Evolutionary conservation across 768 basidiomycete species (phyloP).

Genomic region (Suillus occidentalis): DNA sequence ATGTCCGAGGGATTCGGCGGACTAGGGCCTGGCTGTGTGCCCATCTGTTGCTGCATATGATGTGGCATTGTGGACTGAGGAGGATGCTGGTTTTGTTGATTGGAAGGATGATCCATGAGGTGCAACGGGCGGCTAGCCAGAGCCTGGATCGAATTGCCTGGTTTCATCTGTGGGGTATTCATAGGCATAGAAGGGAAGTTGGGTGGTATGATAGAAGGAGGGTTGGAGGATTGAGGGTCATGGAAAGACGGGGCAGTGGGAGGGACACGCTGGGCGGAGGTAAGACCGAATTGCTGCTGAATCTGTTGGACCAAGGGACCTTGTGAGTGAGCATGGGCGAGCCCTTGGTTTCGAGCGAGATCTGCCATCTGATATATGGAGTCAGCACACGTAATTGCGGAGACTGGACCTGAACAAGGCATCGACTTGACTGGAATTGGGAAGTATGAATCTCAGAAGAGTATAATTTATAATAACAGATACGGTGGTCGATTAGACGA

Average conservation of each 20-base stretch:
- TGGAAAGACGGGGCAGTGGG: conserved; percentile 37
- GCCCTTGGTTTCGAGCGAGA: conserved; percentile 41
- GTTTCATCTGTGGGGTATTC: conserved; percentile 37
- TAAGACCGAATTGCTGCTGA: conserved; percentile 43
- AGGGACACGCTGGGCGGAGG: conserved; percentile 36
- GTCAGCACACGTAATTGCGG: conserved; percentile 25
- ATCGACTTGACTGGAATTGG: conserved; percentile 10
- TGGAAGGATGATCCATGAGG: conserved; percentile 44
- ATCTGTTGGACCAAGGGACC: conserved; percentile 37
- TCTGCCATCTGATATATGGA: conserved; percentile 43
- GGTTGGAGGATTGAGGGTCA: conserved; percentile 31
- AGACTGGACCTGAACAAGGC: conserved; percentile 8
- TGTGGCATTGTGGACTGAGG: conserved; percentile 37
- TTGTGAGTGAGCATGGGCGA: conserved; percentile 41
- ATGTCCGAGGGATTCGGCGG: conserved; percentile 43
- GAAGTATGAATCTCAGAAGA: conserved; percentile 5
- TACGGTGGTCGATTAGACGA: conserved; percentile 6
- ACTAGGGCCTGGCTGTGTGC: conserved; percentile 37
- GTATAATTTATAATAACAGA: conserved; percentile 17
- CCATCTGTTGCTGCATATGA: conserved; percentile 34
- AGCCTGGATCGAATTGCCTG: conserved; percentile 21
- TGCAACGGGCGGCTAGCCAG: conserved; percentile 45
- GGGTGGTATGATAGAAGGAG: conserved; percentile 31
- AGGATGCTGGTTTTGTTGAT: conserved; percentile 43
- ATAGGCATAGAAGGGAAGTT: conserved; percentile 42